These are phyloP conservation scores for Penicillium coffeae DNA, from an alignment of 495 filamentous ascomycete genomes.

Conservation along the genomic window DNA sequence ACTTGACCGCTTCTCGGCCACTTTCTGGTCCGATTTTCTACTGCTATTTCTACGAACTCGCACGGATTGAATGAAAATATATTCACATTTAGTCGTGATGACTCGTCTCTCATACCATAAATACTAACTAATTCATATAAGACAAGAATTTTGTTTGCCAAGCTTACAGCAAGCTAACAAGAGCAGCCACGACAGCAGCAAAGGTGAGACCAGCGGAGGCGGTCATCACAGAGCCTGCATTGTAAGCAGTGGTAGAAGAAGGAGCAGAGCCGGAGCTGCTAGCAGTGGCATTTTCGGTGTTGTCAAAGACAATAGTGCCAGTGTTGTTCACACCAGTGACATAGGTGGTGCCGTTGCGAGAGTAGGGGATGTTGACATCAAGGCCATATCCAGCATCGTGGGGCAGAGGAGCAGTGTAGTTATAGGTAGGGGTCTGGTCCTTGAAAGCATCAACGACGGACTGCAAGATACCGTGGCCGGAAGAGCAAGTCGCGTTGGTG, in stretches of 20 bases:
- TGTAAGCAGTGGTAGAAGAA: background rate
- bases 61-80: too few species aligned
- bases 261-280: background rate
- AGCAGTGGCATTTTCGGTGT: background rate
- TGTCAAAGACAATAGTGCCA: constrained; percentile 1
- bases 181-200: background rate
- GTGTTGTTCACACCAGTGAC: constrained; percentile 8
- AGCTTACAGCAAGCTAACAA: background rate
- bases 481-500: constrained; percentile 35
- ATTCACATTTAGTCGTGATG: too few species aligned
- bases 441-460: constrained; percentile 34
- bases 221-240: background rate
- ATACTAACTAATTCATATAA: too few species aligned
- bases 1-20: background rate
- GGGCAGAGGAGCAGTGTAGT: constrained; percentile 38
- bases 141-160: too few species aligned
- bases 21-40: background rate
- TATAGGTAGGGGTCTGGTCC: constrained; percentile 23
- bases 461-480: constrained; percentile 35
- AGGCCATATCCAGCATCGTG: constrained; percentile 28
- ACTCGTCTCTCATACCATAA: too few species aligned
- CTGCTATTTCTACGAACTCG: too few species aligned
- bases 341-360: constrained; percentile 10
- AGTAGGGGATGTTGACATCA: constrained; percentile 18
- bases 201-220: background rate